Evolutionary conservation across 2,329 filamentous ascomycete genomes (phyloP).

Genomic region (Hypoxylon sp.): DNA sequence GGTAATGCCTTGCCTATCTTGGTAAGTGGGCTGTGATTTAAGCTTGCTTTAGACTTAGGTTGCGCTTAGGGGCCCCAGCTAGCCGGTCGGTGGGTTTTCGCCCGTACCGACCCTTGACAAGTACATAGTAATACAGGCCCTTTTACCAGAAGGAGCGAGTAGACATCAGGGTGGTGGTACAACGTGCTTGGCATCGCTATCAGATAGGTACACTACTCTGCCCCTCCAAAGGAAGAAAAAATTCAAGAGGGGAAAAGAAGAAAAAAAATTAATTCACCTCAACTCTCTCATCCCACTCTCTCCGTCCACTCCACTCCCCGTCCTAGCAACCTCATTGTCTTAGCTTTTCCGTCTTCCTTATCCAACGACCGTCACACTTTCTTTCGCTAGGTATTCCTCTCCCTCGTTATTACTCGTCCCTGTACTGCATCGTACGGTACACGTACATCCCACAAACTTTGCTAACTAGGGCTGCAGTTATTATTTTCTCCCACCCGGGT

Average conservation of each 20-base stretch:
- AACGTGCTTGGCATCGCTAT: slow-evolving; percentile 14
- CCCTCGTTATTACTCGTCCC: slow-evolving; percentile 13
- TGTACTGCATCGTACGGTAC: slow-evolving; percentile 28
- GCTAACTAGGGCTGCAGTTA: slow-evolving; percentile 37
- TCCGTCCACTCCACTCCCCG: slow-evolving; percentile 27
- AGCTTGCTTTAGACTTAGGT: slow-evolving; percentile 36
- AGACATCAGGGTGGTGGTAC: slow-evolving; percentile 19
- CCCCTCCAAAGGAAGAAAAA: slow-evolving; percentile 39
- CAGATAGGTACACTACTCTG: slow-evolving; percentile 30
- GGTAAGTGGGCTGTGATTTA: slow-evolving; percentile 42
- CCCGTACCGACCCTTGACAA: slow-evolving; percentile 21
- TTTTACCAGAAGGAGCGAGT: slow-evolving; percentile 4
- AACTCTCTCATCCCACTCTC: slow-evolving; percentile 43
- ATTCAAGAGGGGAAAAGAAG: slow-evolving; percentile 26
- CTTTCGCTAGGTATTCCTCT: slow-evolving; percentile 22
- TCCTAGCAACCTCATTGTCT: slow-evolving; percentile 40
- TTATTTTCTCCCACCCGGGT: slow-evolving; percentile 39
- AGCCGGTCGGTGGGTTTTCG: slow-evolving; percentile 33
- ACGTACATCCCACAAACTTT: slow-evolving; percentile 34
- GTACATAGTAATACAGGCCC: slow-evolving; percentile 2
- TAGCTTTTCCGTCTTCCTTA: slow-evolving; percentile 34
- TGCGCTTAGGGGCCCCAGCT: slow-evolving; percentile 40
- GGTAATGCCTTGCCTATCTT: slow-evolving; percentile 34
- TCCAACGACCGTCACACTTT: slow-evolving; percentile 36
- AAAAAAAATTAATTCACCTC: slow-evolving; percentile 37